These are phyloP conservation scores for Diutina mesorugosa DNA, from an alignment of 1,139 yeast genomes.

Conservation along the genomic window DNA sequence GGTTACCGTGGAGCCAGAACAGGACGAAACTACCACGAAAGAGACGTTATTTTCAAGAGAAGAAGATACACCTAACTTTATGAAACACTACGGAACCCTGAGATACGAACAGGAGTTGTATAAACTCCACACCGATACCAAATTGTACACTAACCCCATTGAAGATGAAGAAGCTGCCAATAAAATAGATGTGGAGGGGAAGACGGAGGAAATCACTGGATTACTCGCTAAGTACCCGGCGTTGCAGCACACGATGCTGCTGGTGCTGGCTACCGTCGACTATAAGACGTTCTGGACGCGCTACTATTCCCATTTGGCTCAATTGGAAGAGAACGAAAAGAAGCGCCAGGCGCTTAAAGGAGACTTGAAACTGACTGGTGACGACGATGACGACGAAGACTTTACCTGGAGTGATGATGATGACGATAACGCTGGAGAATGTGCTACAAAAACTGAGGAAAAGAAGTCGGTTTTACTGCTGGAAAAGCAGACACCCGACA, in stretches of 20 bases:
- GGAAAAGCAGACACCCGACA: conserved; percentile 1
- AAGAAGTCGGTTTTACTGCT: not conserved
- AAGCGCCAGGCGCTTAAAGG: conserved; percentile 45
- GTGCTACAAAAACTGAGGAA: not conserved
- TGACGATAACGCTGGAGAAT: conserved; percentile 33
- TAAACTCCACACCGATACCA: conserved; percentile 21
- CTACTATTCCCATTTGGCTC: conserved; percentile 45
- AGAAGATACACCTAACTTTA: conserved; percentile 10
- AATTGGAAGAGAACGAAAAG: conserved; percentile 50
- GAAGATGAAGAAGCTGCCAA: conserved; percentile 3
- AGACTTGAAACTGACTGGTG: not conserved
- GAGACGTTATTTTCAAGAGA: conserved; percentile 11
- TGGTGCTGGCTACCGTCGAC: conserved; percentile 55
- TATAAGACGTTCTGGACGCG: conserved; percentile 65
- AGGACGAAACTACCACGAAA: conserved; percentile 5
- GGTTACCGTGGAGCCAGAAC: conserved; percentile 23
- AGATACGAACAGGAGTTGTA: conserved; percentile 29
- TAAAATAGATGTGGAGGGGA: conserved; percentile 33
- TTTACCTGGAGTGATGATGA: conserved; percentile 17
- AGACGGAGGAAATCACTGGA: conserved; percentile 38
- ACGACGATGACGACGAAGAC: conserved; percentile 2
- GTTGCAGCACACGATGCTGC: conserved; percentile 44
- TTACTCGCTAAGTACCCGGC: conserved; percentile 39
- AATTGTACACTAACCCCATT: conserved; percentile 10
- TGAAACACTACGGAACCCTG: conserved; percentile 24